Base-by-base conservation (phyloP, 1,284 basidiomycete genomes). In the Neonothopanus nambi region DNA sequence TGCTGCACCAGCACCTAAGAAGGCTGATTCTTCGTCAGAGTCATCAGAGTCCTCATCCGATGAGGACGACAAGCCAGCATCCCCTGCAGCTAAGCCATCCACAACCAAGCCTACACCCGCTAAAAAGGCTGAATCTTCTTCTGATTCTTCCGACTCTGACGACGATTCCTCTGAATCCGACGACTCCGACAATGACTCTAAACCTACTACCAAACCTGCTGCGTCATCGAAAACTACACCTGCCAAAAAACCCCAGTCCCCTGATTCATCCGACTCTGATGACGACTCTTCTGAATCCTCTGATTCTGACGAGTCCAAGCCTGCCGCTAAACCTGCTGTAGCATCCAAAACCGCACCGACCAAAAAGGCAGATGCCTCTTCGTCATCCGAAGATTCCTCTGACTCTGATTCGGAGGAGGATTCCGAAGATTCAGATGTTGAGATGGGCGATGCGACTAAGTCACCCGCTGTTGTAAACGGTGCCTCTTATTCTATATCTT, bases 381-480 rank as follows among this genome's bases (percentile, higher is more conserved):
- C 50, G 47, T 40, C 41, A 4, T 38, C 26, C 26, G 55, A 54
- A 12, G 33, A 45, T 13, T 53, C 55, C 9, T 54, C 56, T 5
- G 41, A 48, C 26, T 54, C 56, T 54, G 68, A 67, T 44, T 70
- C 52, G 11, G 47, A n/a, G n/a, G n/a, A n/a, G n/a, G n/a, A 51
- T 30, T 52, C 47, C 30, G 30, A 33, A 33, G 30, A 33, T 54
- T 70, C 73, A 39, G 85, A 87, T 67, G 80, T 79, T 33, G 79
- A 86, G 62, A 87, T 87, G 84, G 67, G 61, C 21, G 71, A 72
- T 49, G 59, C 24, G 13, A 57, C 56, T 5, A 55, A 53, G 12
- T 69, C 65, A 13, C 75, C 77, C 47, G 67, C 73, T 36, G 67
- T 74, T 38, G 67, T 75, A 49, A 81, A 76, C 66, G 76, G 78